Evolutionary conservation across 2,329 filamentous ascomycete species (phyloP), one percentile per base, ranked within the genome.

Genomic region (Nigrospora oryzae): DNA sequence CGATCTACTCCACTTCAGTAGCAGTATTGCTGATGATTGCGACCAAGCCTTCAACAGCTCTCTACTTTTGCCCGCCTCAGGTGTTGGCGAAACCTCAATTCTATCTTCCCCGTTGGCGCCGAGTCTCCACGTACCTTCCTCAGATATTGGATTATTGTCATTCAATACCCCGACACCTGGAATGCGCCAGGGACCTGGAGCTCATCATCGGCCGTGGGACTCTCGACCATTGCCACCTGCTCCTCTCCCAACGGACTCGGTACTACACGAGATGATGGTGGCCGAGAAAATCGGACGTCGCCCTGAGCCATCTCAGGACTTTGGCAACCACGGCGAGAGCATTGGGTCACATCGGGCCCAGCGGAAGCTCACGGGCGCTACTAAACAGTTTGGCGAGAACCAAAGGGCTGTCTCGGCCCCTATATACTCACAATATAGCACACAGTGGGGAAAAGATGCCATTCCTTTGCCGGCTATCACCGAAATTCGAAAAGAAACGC

Each of bases 41-140:
- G 90, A 97, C 57, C 87, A 93, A 56, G 90, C 90, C 1, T 96
- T 97, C 68, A 90, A 88, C 58, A 81, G 84, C 53, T 74, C 72
- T 11, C 53, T 78, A 11, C 63, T 75, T 15, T 49, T 41, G 33
- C 43, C 46, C 7, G 46, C 57, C 4, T 49, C 54, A 15, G 49
- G 46, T 33, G 16, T n/a, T 16, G 19, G 15, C 5, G 33, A 36
- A 7, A 23, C 40, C 16, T 17, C 40, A 12, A 19, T 30, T 13
- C 17, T 13, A 10, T 42, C 40, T 8, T 42, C 33, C 17, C 33
- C 33, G 10, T 28, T 28, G 23, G 23, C 23, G 23, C 23, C 23
- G 23, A 28, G 5, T 28, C 23, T 28, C 7, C 23, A 7, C 23
- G 23, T 28, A 28, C 23, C 23, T 4, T 28, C 23, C 23, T 7